Evolutionary conservation across 192 early-diverging fungal genomes (phyloP).

Genomic region (Blastocladiella britannica): DNA sequence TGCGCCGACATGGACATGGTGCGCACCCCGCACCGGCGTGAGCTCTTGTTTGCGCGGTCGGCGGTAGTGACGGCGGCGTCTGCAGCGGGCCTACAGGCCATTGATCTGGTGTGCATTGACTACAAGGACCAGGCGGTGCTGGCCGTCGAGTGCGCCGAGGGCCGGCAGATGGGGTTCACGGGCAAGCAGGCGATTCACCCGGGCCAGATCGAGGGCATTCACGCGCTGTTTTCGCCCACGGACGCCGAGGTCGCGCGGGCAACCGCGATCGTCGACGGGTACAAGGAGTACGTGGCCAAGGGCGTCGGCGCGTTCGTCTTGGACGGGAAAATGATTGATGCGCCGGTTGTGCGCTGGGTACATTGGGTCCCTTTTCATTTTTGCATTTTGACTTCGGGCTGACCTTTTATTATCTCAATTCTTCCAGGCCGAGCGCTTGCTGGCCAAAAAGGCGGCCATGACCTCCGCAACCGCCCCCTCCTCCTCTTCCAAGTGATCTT

Average conservation of each 20-base stretch:
- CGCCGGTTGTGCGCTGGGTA: conserved; percentile 68
- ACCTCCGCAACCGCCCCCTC: too few species aligned
- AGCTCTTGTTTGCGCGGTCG: conserved; percentile 64
- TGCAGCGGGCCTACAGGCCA: conserved; percentile 71
- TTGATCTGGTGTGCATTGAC: conserved; percentile 87
- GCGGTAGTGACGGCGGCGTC: conserved; percentile 56
- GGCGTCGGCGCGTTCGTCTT: conserved; percentile 79
- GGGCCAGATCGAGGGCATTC: conserved; percentile 63
- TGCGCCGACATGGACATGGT: conserved; percentile 69
- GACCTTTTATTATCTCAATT: too few species aligned
- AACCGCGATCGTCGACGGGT: conserved; percentile 46
- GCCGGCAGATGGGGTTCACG: conserved; percentile 75
- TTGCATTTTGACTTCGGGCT: too few species aligned
- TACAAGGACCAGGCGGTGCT: conserved; percentile 45
- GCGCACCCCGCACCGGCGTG: conserved; percentile 44
- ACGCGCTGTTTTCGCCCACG: conserved; percentile 53
- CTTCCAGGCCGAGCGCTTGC: too few species aligned
- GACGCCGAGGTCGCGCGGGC: conserved; percentile 41
- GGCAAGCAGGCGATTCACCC: conserved; percentile 96
- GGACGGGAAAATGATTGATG: conserved; percentile 72
- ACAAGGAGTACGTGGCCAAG: conserved; percentile 31
- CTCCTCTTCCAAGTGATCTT: too few species aligned
- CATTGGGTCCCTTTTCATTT: background rate
- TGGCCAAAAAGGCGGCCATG: too few species aligned
- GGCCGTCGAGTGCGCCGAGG: conserved; percentile 65